Evolutionary conservation across 495 filamentous ascomycete genomes (phyloP).

Genomic region (Daldinia bambusicola): DNA sequence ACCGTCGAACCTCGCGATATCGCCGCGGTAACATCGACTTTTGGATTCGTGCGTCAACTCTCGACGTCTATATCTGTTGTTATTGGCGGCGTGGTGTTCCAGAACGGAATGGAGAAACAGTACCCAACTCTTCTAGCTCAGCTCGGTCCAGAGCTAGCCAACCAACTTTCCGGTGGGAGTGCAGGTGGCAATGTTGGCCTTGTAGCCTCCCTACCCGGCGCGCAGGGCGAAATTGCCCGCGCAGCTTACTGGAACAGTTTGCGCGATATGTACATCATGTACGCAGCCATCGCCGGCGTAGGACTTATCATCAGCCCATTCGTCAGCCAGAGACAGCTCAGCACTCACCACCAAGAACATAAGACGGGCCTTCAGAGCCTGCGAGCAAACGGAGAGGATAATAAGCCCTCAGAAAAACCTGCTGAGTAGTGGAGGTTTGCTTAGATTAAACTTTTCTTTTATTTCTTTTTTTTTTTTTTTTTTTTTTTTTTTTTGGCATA

Average conservation of each 20-base stretch:
- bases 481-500: too few relatives aligned
- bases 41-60: slow-evolving; percentile 78
- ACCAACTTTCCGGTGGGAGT: slow-evolving; percentile 59
- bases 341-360: slow-evolving; percentile 66
- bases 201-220: slow-evolving; percentile 60
- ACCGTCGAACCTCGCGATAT: slow-evolving; percentile 73
- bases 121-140: slow-evolving; percentile 50
- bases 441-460: neutral
- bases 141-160: slow-evolving; percentile 57
- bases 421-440: slow-evolving; percentile 3
- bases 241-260: slow-evolving; percentile 66
- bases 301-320: slow-evolving; percentile 66
- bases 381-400: slow-evolving; percentile 20
- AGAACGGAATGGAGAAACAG: slow-evolving; percentile 66
- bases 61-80: slow-evolving; percentile 77
- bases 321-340: slow-evolving; percentile 66
- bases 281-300: slow-evolving; percentile 62
- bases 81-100: slow-evolving; percentile 83
- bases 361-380: slow-evolving; percentile 70
- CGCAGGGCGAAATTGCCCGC: slow-evolving; percentile 60
- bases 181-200: slow-evolving; percentile 69
- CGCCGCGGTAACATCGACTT: slow-evolving; percentile 79
- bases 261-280: slow-evolving; percentile 76
- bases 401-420: slow-evolving; percentile 23
- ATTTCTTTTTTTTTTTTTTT: too few relatives aligned